Conservation (phyloP, 2,329 filamentous ascomycete species). For the Diaporthe sp. region DNA sequence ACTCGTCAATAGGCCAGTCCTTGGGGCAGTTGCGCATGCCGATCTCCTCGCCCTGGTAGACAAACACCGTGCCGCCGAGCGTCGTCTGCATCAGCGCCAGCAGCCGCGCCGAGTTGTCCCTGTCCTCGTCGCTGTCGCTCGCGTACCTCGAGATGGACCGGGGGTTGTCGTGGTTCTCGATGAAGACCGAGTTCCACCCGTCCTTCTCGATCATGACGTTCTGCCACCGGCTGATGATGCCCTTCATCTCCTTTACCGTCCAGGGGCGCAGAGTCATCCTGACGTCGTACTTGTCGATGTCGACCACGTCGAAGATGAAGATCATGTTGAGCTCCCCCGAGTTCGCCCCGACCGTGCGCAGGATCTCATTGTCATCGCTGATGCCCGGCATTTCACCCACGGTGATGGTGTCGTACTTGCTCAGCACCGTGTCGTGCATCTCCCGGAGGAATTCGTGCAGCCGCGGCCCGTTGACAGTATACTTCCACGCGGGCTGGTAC, state of each 20-base stretch:
- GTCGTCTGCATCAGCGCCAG: conserved; percentile 69
- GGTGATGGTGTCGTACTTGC: conserved; percentile 38
- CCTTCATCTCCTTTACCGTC: conserved; percentile 65
- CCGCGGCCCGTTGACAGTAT: conserved; percentile 38
- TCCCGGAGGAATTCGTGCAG: conserved; percentile 39
- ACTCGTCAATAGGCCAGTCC: conserved; percentile 74
- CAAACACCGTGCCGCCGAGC: conserved; percentile 73
- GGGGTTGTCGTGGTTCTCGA: conserved; percentile 77
- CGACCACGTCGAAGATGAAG: conserved; percentile 75
- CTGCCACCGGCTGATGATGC: conserved; percentile 70
- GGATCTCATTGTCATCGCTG: conserved; percentile 33
- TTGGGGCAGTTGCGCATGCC: conserved; percentile 73
- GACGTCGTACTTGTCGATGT: conserved; percentile 38
- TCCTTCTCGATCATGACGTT: conserved; percentile 69
- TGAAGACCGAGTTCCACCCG: conserved; percentile 75
- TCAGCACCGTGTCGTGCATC: conserved; percentile 37
- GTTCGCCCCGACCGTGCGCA: conserved; percentile 48
- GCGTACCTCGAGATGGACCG: conserved; percentile 71
- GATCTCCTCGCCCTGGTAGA: conserved; percentile 80
- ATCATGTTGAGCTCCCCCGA: conserved; percentile 77
- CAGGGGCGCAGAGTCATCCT: conserved; percentile 49
- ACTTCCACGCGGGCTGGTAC: conserved; percentile 36
- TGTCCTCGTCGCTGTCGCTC: conserved; percentile 62
- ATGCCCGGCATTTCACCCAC: conserved; percentile 40
- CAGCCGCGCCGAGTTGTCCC: conserved; percentile 69